A percentile compares a stretch with the other conserved stretches of the same genome.
Conservation (phyloP, 1,284 basidiomycete genomes). For the Fomitopsis pinicola region DNA sequence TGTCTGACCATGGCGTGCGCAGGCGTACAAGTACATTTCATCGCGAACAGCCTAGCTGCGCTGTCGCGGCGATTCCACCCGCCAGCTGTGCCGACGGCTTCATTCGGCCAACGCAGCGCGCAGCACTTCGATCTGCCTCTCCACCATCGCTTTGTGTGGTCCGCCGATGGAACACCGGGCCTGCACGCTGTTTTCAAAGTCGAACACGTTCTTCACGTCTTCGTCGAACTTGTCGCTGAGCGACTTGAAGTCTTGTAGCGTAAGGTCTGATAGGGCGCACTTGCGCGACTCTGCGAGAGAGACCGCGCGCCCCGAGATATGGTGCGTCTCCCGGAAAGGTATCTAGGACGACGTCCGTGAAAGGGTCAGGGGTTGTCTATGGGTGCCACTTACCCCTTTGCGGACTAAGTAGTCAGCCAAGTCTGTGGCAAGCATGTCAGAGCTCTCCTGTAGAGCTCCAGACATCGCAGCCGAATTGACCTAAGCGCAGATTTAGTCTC, state of each 20-base stretch:
- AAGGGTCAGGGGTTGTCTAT: constrained; percentile 1
- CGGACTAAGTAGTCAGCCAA: constrained; percentile 97
- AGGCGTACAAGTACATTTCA: not conserved
- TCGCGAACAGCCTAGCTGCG: not conserved
- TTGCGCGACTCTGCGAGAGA: constrained; percentile 85
- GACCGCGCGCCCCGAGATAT: constrained; percentile 94
- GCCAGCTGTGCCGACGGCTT: not conserved
- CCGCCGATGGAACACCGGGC: constrained; percentile 91
- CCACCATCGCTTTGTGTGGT: constrained; percentile 80
- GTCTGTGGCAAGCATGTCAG: constrained; percentile 97
- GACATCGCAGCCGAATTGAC: constrained; percentile 90
- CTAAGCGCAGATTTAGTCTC: constrained; percentile 32
- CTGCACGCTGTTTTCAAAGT: constrained; percentile 96
- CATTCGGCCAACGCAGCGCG: constrained; percentile 40
- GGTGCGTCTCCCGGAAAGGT: constrained; percentile 98
- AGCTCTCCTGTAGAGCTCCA: constrained; percentile 69
- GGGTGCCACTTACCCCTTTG: constrained; percentile 74
- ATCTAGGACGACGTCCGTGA: constrained; percentile 37
- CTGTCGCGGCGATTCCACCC: not conserved
- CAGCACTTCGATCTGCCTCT: constrained; percentile 78
- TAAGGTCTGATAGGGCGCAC: constrained; percentile 80
- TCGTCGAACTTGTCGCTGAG: constrained; percentile 79
- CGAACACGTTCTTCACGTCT: constrained; percentile 81
- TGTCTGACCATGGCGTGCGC: not conserved
- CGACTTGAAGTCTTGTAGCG: constrained; percentile 73